Evolutionary conservation across 306 rosid species (phyloP).

Genomic region (Dryas octopetala): DNA sequence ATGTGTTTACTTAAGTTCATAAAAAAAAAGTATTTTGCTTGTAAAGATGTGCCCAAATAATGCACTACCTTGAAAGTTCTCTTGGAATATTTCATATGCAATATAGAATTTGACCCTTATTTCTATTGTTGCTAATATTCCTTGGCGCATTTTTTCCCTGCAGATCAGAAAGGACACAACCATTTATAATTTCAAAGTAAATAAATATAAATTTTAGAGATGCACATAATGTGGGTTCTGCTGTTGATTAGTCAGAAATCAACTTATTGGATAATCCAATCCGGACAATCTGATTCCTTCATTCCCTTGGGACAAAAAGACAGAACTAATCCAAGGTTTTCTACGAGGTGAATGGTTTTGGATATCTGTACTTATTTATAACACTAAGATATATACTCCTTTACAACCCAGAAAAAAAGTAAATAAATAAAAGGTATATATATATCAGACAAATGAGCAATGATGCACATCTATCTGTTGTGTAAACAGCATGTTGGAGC

Average conservation of each 20-base stretch:
- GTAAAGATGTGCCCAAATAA: conserved; percentile 22
- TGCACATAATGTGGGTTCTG: conserved; percentile 33
- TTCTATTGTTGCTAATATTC: conserved; percentile 5
- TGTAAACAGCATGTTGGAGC: conserved; percentile 60
- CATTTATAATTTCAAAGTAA: background rate
- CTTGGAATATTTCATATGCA: conserved; percentile 38
- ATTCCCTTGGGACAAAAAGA: conserved; percentile 29
- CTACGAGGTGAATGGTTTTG: conserved; percentile 26
- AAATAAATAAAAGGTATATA: background rate
- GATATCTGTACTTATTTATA: background rate
- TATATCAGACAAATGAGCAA: conserved; percentile 47
- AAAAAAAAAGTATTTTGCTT: conserved; percentile 9
- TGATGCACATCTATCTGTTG: conserved; percentile 53
- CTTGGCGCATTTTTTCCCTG: conserved; percentile 5
- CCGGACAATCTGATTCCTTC: conserved; percentile 33
- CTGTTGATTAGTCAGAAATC: conserved; percentile 39
- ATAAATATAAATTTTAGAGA: background rate
- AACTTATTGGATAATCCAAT: conserved; percentile 41
- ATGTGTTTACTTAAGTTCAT: conserved; percentile 11
- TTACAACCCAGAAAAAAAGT: background rate
- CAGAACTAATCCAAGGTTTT: conserved; percentile 29
- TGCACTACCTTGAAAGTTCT: conserved; percentile 26
- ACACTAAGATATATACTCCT: conserved; percentile 9
- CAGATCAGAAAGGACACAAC: background rate
- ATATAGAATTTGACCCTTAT: conserved; percentile 20